These are phyloP conservation scores for Hymenochaete sp. DNA, from an alignment of 1,284 basidiomycete genomes.

Conservation along the genomic window DNA sequence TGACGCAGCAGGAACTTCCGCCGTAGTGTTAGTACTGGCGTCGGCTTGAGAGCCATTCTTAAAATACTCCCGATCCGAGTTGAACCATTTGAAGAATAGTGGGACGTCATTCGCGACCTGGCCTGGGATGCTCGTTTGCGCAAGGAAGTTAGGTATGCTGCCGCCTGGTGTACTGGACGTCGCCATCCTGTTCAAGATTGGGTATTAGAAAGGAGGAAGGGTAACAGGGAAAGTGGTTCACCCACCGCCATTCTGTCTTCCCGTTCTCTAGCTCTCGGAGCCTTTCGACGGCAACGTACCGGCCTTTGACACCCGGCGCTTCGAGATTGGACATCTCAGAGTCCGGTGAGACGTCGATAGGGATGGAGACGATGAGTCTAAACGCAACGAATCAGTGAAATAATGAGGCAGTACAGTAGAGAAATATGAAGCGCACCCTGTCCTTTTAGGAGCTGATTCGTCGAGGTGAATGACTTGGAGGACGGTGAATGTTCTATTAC, in stretches of 20 bases:
- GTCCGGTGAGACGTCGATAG: slow-evolving; percentile 52
- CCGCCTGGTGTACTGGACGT: slow-evolving; percentile 69
- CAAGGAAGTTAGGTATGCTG: slow-evolving; percentile 53
- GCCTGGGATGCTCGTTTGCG: slow-evolving; percentile 49
- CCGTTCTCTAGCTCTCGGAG: slow-evolving; percentile 55
- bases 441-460: slow-evolving; percentile 36
- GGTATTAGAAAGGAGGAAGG: background rate
- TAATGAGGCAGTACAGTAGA: background rate
- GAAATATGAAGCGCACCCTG: slow-evolving; percentile 49
- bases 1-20: background rate
- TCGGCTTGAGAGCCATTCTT: slow-evolving; percentile 7
- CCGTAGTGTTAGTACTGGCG: background rate
- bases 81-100: slow-evolving; percentile 47
- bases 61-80: slow-evolving; percentile 19
- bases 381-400: slow-evolving; percentile 7
- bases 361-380: slow-evolving; percentile 63
- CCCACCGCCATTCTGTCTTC: slow-evolving; percentile 57
- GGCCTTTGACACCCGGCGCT: slow-evolving; percentile 57
- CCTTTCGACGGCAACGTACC: slow-evolving; percentile 63
- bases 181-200: slow-evolving; percentile 39
- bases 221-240: background rate
- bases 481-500: slow-evolving; percentile 68
- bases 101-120: slow-evolving; percentile 64
- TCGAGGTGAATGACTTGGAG: slow-evolving; percentile 51
- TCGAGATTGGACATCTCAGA: slow-evolving; percentile 52